phyloP scores from a whole-genome alignment of 371 early-diverging fungal species.

The Rhizopus arrhizus region DNA sequence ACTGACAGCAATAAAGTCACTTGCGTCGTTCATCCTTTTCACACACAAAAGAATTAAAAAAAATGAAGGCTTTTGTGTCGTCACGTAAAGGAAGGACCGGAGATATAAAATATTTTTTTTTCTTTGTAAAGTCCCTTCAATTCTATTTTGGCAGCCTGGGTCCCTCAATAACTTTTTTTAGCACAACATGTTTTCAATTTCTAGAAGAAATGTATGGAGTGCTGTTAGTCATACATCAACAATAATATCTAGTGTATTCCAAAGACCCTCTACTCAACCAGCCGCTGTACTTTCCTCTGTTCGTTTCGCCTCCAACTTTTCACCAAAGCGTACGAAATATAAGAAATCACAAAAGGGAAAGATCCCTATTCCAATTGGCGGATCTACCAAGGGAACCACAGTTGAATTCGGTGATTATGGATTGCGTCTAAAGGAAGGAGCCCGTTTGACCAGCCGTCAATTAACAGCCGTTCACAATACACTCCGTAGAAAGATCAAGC shows the following conservation, averaged over 20 bases:
- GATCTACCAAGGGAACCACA: constrained; percentile 84
- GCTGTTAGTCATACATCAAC: constrained; percentile 12
- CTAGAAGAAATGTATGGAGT: constrained; percentile 25
- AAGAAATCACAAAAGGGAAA: constrained; percentile 90
- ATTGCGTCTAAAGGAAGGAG: constrained; percentile 81
- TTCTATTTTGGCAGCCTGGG: too few species aligned
- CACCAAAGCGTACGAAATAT: constrained; percentile 80
- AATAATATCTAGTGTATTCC: constrained; percentile 22
- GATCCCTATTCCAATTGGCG: constrained; percentile 79
- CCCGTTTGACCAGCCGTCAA: constrained; percentile 81
- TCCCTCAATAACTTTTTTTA: background rate
- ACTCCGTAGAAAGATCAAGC: constrained; percentile 79
- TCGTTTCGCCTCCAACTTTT: constrained; percentile 65
- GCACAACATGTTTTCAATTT: constrained; percentile 24
- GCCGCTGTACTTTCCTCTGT: constrained; percentile 13
- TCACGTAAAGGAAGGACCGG: background rate
- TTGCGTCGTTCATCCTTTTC: background rate
- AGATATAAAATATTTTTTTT: too few species aligned
- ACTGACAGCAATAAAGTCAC: background rate
- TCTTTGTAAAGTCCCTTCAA: too few species aligned
- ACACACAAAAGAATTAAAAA: background rate
- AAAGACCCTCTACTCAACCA: constrained; percentile 1
- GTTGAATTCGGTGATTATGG: constrained; percentile 91
- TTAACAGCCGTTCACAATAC: constrained; percentile 79
- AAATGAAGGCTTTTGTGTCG: too few species aligned